Percentiles rank a stretch among this genome's conserved stretches.
These are phyloP conservation scores for Penicillium sp. DNA, from an alignment of 2,329 filamentous ascomycete genomes.

Conservation along the genomic window DNA sequence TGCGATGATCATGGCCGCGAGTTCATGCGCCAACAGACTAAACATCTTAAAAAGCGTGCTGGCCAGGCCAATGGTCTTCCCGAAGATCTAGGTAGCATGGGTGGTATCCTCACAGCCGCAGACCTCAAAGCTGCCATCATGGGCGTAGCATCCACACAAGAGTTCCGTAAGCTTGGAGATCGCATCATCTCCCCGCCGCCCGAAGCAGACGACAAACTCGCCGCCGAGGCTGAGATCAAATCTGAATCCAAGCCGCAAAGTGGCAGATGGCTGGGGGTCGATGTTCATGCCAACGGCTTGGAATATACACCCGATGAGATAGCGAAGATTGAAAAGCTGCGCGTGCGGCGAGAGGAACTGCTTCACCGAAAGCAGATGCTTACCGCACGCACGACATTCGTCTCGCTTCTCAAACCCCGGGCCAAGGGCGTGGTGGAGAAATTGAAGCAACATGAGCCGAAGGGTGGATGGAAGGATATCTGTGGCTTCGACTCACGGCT, in stretches of 20 bases:
- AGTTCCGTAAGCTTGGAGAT: slow-evolving; percentile 45
- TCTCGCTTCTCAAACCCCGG: slow-evolving; percentile 44
- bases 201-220: slow-evolving; percentile 21
- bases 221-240: slow-evolving; percentile 11
- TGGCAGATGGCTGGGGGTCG: slow-evolving; percentile 32
- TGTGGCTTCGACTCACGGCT: slow-evolving; percentile 50
- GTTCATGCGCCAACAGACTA: slow-evolving; percentile 42
- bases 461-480: slow-evolving; percentile 49
- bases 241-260: slow-evolving; percentile 14
- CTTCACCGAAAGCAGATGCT: slow-evolving; percentile 43
- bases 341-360: slow-evolving; percentile 35
- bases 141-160: slow-evolving; percentile 38
- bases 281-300: slow-evolving; percentile 29
- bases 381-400: slow-evolving; percentile 41
- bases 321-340: slow-evolving; percentile 39
- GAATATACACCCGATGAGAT: slow-evolving; percentile 41
- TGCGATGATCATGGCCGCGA: slow-evolving; percentile 50
- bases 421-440: slow-evolving; percentile 45
- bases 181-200: slow-evolving; percentile 37
- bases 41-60: slow-evolving; percentile 31
- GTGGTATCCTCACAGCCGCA: slow-evolving; percentile 42
- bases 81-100: slow-evolving; percentile 43
- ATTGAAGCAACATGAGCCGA: slow-evolving; percentile 46
- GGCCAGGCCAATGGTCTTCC: slow-evolving; percentile 19
- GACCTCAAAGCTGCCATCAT: slow-evolving; percentile 45